Conservation (phyloP, 2,329 filamentous ascomycete species). For the Neofusicoccum kwambonambiense region DNA sequence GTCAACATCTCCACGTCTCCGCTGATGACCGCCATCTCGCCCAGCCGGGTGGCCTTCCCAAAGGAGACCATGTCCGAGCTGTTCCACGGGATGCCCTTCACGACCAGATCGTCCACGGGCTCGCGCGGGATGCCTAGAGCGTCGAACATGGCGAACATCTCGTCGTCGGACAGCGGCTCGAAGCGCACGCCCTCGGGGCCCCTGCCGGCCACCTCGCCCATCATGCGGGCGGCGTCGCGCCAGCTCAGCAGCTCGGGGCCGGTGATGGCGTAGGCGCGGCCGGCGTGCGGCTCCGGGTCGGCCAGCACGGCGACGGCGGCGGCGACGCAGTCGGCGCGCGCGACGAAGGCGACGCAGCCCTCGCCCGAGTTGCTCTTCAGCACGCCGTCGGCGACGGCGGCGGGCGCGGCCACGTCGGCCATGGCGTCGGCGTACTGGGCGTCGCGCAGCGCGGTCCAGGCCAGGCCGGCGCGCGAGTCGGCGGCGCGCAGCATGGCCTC, state of each 20-base stretch:
- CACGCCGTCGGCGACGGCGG: neutral
- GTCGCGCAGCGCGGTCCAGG: constrained; percentile 13
- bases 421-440: constrained; percentile 14
- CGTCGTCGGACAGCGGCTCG: neutral
- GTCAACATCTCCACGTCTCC: constrained; percentile 6
- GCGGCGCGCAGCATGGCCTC: neutral
- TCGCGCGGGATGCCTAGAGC: neutral
- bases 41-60: constrained; percentile 6
- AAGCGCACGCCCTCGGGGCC: neutral
- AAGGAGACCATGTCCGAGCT: constrained; percentile 2
- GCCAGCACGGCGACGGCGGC: neutral
- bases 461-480: neutral
- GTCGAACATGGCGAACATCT: neutral
- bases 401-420: constrained; percentile 1
- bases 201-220: neutral
- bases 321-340: constrained; percentile 5
- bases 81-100: neutral
- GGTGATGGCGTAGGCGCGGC: neutral
- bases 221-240: neutral
- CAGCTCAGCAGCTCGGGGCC: constrained; percentile 12
- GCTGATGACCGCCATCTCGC: constrained; percentile 10
- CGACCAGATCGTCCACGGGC: neutral
- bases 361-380: constrained; percentile 3
- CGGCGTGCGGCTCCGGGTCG: neutral
- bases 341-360: constrained; percentile 1